A percentile compares a stretch with the other conserved stretches of the same genome.
Evolutionary conservation across 2,329 filamentous ascomycete species (phyloP).

Genomic region (Drechslera avenae): DNA sequence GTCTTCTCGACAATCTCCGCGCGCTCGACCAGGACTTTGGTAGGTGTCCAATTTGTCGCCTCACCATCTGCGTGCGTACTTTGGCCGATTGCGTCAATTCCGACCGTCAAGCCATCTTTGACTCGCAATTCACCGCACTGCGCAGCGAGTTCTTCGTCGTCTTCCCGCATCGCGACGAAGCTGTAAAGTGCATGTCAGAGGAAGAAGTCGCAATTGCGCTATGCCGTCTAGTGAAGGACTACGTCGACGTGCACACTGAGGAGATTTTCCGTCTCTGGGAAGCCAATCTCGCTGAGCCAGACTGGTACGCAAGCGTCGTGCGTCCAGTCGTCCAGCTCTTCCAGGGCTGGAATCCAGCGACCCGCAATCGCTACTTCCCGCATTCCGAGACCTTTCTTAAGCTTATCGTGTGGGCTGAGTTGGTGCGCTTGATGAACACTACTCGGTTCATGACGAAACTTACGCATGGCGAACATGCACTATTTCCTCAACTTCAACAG

Average conservation of each 20-base stretch:
- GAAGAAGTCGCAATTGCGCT: constrained; percentile 16
- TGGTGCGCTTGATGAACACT: constrained; percentile 19
- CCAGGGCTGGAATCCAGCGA: constrained; percentile 11
- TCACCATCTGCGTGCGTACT: constrained; percentile 9
- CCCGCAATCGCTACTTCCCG: constrained; percentile 7
- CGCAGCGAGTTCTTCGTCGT: constrained; percentile 4
- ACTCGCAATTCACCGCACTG: constrained; percentile 2
- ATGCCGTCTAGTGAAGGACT: constrained; percentile 19
- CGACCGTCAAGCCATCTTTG: constrained; percentile 18
- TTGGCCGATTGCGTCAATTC: constrained; percentile 16
- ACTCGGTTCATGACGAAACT: neutral
- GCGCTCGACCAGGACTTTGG: constrained; percentile 3
- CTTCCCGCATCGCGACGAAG: constrained; percentile 9
- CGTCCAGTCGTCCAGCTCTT: constrained; percentile 11
- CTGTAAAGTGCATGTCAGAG: constrained; percentile 7
- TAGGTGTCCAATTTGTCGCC: constrained; percentile 11
- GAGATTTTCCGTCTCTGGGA: constrained; percentile 10
- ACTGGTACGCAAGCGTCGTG: constrained; percentile 12
- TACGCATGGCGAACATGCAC: neutral
- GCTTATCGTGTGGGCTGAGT: constrained; percentile 19
- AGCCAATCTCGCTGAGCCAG: constrained; percentile 4
- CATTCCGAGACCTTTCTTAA: constrained; percentile 14
- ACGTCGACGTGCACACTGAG: constrained; percentile 16
- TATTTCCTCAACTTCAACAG: constrained; percentile 6
- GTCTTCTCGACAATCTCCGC: constrained; percentile 6